These are phyloP conservation scores for Spatholobus suberectus DNA, from an alignment of 306 rosid genomes.

Conservation along the genomic window DNA sequence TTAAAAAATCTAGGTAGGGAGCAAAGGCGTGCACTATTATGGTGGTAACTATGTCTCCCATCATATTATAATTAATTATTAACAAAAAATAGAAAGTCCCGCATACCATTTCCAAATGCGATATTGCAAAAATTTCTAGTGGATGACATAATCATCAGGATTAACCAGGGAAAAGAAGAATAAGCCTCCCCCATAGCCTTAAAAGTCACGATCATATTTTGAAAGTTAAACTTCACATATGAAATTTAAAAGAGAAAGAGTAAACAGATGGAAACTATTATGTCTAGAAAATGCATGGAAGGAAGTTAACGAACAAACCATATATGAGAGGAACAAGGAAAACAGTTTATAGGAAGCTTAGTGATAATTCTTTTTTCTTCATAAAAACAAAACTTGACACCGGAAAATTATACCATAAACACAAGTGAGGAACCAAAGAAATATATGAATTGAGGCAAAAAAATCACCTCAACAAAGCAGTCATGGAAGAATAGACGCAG, in stretches of 20 bases:
- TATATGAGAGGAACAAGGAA: background rate
- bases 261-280: background rate
- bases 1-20: background rate
- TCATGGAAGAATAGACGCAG: conserved; percentile 88
- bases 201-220: background rate
- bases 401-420: background rate
- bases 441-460: background rate
- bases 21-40: background rate
- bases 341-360: background rate
- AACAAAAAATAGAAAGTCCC: conserved; percentile 3
- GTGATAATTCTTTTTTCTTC: background rate
- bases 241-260: background rate
- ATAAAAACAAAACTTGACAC: background rate
- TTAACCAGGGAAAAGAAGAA: background rate
- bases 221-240: background rate
- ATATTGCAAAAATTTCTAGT: background rate
- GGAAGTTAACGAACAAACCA: background rate
- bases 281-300: background rate
- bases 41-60: background rate
- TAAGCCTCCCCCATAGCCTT: conserved; percentile 25
- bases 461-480: conserved; percentile 76
- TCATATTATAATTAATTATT: background rate
- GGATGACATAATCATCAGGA: background rate
- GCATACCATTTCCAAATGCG: background rate
- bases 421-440: background rate